Conservation (phyloP, 2,329 filamentous ascomycete genomes). For the Hortaea sp. region DNA sequence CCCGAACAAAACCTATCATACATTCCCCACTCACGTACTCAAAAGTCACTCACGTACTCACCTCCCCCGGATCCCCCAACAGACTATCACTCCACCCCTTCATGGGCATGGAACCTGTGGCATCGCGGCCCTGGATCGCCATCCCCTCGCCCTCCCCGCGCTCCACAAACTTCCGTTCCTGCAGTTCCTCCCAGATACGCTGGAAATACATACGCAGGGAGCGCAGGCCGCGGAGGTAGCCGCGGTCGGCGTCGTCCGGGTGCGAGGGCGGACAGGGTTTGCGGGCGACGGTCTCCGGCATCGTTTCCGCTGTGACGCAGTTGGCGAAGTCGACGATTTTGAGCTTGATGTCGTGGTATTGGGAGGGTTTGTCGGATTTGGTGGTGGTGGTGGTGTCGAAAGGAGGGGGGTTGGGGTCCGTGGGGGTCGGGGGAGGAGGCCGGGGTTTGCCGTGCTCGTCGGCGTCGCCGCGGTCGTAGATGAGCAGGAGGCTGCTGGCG, state of each 20-base stretch:
- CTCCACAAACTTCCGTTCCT: conserved; percentile 19
- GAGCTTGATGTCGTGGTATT: conserved; percentile 56
- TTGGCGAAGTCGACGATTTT: conserved; percentile 99
- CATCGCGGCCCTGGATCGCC: conserved; percentile 20
- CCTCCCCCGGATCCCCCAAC: conserved; percentile 17
- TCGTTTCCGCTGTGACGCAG: conserved; percentile 80
- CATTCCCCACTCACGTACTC: conserved; percentile 13
- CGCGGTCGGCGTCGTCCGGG: conserved; percentile 70
- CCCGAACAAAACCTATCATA: no score
- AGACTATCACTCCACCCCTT: conserved; percentile 18
- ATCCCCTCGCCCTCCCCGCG: conserved; percentile 26
- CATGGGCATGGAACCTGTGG: conserved; percentile 13
- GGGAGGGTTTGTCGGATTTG: conserved; percentile 3
- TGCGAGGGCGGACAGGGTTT: conserved; percentile 67
- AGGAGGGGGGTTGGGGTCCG: conserved; percentile 4
- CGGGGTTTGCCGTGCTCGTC: conserved; percentile 37
- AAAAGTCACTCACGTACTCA: conserved; percentile 17
- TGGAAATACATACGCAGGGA: conserved; percentile 76
- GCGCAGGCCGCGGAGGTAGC: conserved; percentile 76
- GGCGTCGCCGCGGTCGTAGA: conserved; percentile 77
- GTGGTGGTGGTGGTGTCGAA: conserved; percentile 4
- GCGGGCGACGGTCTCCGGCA: conserved; percentile 33
- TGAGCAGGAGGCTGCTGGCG: conserved; percentile 85
- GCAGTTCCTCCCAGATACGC: conserved; percentile 70
- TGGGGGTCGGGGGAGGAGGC: conserved; percentile 2